phyloP scores from a whole-genome alignment of 1,139 yeast species.

The Candida frijolesensis region DNA sequence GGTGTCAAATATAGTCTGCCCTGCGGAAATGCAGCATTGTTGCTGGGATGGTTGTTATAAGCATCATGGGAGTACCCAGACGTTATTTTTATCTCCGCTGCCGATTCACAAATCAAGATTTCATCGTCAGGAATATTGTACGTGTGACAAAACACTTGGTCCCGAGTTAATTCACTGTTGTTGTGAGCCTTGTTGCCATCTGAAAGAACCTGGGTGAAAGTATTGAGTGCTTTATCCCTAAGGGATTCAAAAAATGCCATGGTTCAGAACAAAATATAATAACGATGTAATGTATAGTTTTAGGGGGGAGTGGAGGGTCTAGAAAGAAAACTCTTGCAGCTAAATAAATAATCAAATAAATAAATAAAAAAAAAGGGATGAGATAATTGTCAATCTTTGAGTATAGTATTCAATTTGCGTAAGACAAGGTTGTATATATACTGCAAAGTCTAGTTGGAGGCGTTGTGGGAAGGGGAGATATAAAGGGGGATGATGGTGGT shows the following conservation, averaged over 20 bases:
- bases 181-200: conserved; percentile 34
- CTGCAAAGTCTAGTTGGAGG: no score
- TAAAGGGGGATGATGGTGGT: background rate
- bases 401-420: no score
- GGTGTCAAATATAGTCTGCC: conserved; percentile 73
- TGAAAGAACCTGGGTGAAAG: conserved; percentile 40
- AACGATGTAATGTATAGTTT: background rate
- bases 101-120: conserved; percentile 61
- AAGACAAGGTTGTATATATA: no score
- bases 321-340: background rate
- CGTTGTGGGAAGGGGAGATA: no score
- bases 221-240: conserved; percentile 49
- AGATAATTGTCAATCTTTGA: background rate
- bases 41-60: conserved; percentile 20
- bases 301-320: background rate
- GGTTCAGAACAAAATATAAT: background rate
- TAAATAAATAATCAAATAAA: background rate
- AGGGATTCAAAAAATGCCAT: conserved; percentile 57
- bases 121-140: conserved; percentile 76
- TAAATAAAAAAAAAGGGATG: background rate
- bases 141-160: conserved; percentile 67
- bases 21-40: conserved; percentile 32
- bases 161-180: conserved; percentile 45
- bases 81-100: conserved; percentile 66
- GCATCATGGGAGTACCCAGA: conserved; percentile 34